Evolutionary conservation across 805 yeast genomes (phyloP).

Genomic region (Candida nanaspora): DNA sequence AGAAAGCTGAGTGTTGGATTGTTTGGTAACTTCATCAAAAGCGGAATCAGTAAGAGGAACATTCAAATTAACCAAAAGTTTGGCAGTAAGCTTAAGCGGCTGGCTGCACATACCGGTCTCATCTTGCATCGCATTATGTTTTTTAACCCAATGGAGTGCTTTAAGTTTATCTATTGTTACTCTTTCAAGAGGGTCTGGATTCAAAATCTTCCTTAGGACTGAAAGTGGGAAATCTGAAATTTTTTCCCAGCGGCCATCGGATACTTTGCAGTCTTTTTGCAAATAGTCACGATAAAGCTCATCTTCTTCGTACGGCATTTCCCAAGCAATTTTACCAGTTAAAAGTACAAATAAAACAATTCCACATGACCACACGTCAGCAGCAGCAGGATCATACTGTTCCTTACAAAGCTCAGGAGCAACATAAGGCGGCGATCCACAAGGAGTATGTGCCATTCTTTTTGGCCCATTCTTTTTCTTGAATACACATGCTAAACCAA

Average conservation of each 20-base stretch:
- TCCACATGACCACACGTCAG: slow-evolving; percentile 70
- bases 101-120: slow-evolving; percentile 45
- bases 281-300: slow-evolving; percentile 16
- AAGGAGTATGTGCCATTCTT: slow-evolving; percentile 41
- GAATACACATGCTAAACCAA: slow-evolving; percentile 65
- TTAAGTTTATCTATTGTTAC: slow-evolving; percentile 32
- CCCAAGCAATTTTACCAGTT: slow-evolving; percentile 70
- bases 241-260: slow-evolving; percentile 46
- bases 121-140: slow-evolving; percentile 35
- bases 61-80: slow-evolving; percentile 42
- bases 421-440: slow-evolving; percentile 73
- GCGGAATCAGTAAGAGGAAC: slow-evolving; percentile 48
- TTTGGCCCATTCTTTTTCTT: slow-evolving; percentile 39
- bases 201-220: slow-evolving; percentile 44
- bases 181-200: slow-evolving; percentile 40
- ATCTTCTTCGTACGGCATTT: slow-evolving; percentile 49
- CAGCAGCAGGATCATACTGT: slow-evolving; percentile 45
- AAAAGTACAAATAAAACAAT: slow-evolving; percentile 53
- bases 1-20: slow-evolving; percentile 15
- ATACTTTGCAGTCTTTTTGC: background rate
- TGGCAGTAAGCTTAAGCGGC: slow-evolving; percentile 42
- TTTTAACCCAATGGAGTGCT: slow-evolving; percentile 49
- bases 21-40: slow-evolving; percentile 22
- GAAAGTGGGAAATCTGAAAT: slow-evolving; percentile 43
- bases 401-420: slow-evolving; percentile 63